Evolutionary conservation across 2,329 filamentous ascomycete genomes (phyloP).

Genomic region (Albophoma yamanashiensis): DNA sequence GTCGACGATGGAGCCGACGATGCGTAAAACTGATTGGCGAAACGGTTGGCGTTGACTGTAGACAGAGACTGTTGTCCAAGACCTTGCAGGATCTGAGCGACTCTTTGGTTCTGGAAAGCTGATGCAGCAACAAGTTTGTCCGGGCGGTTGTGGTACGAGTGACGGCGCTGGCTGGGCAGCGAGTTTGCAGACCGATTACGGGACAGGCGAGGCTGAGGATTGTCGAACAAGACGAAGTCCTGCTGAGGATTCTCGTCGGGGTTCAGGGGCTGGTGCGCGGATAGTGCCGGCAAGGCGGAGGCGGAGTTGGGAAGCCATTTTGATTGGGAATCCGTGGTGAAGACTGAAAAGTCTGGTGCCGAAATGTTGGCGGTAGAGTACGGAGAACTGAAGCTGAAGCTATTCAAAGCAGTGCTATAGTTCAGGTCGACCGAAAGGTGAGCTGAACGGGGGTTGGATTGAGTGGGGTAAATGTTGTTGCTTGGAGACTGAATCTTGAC

Average conservation of each 20-base stretch:
- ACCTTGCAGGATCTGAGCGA: constrained; percentile 48
- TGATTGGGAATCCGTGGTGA: constrained; percentile 76
- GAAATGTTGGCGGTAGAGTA: constrained; percentile 47
- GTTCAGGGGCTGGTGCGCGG: constrained; percentile 46
- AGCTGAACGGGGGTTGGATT: constrained; percentile 28
- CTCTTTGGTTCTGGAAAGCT: constrained; percentile 45
- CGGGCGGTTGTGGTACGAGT: constrained; percentile 35
- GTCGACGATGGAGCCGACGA: constrained; percentile 54
- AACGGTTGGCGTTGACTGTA: constrained; percentile 46
- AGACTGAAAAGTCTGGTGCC: constrained; percentile 59
- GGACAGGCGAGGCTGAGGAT: constrained; percentile 28
- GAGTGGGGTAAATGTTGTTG: constrained; percentile 35
- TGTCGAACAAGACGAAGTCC: constrained; percentile 73
- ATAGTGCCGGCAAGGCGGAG: constrained; percentile 50
- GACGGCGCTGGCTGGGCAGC: constrained; percentile 31
- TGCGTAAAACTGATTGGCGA: constrained; percentile 53
- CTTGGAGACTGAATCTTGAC: constrained; percentile 44
- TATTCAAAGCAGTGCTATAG: constrained; percentile 48
- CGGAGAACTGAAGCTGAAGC: constrained; percentile 45
- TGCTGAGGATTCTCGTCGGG: constrained; percentile 41
- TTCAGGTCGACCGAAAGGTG: constrained; percentile 58
- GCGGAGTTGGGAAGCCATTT: constrained; percentile 68
- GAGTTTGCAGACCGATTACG: constrained; percentile 27
- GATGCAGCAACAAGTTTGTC: constrained; percentile 23
- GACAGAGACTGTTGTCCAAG: constrained; percentile 44